Percentiles rank a stretch among this genome's conserved stretches.
Conservation (phyloP, 2,329 filamentous ascomycete genomes). For the Ophiostoma piceae region DNA sequence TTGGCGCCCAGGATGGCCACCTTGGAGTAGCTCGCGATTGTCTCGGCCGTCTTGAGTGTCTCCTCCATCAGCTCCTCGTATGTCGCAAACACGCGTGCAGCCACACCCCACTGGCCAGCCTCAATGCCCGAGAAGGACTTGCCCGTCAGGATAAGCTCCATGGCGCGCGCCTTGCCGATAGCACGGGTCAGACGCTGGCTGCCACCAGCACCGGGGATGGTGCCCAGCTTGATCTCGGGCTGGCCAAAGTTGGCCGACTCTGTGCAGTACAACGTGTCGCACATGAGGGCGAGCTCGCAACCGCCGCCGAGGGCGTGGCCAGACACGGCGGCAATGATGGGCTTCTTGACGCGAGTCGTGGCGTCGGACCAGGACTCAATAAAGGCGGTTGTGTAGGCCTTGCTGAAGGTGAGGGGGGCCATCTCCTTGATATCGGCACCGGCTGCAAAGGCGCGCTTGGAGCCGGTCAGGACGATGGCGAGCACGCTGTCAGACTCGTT, state of each 20-base stretch:
- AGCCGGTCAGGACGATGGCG: conserved; percentile 82
- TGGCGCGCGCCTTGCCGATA: conserved; percentile 77
- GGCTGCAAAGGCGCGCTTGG: conserved; percentile 83
- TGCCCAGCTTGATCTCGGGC: conserved; percentile 92
- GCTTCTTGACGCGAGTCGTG: conserved; percentile 80
- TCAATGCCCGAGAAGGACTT: conserved; percentile 77
- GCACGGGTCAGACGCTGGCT: conserved; percentile 81
- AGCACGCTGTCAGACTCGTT: conserved; percentile 64
- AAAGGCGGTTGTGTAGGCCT: conserved; percentile 84
- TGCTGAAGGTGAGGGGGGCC: conserved; percentile 82
- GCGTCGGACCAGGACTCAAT: conserved; percentile 92
- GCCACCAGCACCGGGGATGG: conserved; percentile 86
- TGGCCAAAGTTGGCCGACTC: conserved; percentile 85
- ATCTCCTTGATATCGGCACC: conserved; percentile 99
- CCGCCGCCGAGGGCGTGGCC: conserved; percentile 92
- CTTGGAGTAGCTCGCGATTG: conserved; percentile 77
- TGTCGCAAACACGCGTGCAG: conserved; percentile 71
- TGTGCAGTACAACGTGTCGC: conserved; percentile 83
- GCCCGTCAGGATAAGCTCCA: conserved; percentile 87
- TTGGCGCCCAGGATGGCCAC: conserved; percentile 88
- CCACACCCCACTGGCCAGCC: conserved; percentile 85
- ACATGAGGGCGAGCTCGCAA: conserved; percentile 97
- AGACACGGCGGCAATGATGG: conserved; percentile 88
- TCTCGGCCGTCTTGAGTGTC: conserved; percentile 77
- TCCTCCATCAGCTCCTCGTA: conserved; percentile 79